Percentiles rank a stretch among this genome's conserved stretches.
These are phyloP conservation scores for Exidia glandulosa DNA, from an alignment of 768 basidiomycete genomes.

Conservation along the genomic window DNA sequence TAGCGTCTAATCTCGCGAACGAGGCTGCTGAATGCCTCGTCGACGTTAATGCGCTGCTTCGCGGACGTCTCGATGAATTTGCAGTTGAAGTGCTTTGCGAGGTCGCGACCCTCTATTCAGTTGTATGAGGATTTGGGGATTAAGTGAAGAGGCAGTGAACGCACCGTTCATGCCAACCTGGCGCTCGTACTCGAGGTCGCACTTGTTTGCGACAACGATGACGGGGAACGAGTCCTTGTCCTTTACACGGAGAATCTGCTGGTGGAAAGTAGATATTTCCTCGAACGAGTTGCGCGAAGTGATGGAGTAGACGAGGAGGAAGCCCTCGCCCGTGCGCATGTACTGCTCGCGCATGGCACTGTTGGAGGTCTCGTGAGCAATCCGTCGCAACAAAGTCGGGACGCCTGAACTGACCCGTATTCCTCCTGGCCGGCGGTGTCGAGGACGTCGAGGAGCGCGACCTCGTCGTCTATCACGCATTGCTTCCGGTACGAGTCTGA, in stretches of 20 bases:
- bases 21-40: conserved; percentile 88
- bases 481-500: conserved; percentile 95
- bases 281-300: conserved; percentile 97
- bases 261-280: conserved; percentile 92
- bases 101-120: conserved; percentile 81
- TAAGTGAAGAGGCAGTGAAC: conserved; percentile 6
- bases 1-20: conserved; percentile 90
- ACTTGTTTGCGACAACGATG: conserved; percentile 96
- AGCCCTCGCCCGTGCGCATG: conserved; percentile 97
- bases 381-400: conserved; percentile 1
- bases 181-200: conserved; percentile 89
- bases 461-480: conserved; percentile 96
- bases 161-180: conserved; percentile 91
- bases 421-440: conserved; percentile 98
- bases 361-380: conserved; percentile 5
- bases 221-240: conserved; percentile 93
- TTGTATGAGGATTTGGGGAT: conserved; percentile 11
- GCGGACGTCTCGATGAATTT: conserved; percentile 95
- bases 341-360: conserved; percentile 99
- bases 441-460: conserved; percentile 91
- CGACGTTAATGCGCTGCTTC: conserved; percentile 93
- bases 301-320: conserved; percentile 95
- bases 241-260: conserved; percentile 93
- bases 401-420: conserved; percentile 80
- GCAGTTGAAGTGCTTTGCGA: conserved; percentile 90